Conservation (phyloP, 1,139 yeast species). For the Suhomyces guaymorum region DNA sequence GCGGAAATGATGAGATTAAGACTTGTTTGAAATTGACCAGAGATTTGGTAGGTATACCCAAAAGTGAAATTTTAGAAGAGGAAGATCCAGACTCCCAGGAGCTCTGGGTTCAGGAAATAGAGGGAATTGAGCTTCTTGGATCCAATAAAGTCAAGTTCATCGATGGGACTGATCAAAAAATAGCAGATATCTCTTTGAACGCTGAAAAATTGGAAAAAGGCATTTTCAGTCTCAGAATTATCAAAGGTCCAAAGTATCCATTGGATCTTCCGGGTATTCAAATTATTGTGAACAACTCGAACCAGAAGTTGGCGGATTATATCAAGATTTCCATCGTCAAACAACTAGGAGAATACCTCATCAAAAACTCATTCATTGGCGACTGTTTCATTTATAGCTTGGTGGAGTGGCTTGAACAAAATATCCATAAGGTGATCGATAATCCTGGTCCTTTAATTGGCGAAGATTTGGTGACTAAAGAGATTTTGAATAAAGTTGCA, state of each 20-base stretch:
- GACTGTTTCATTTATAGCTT: slow-evolving; percentile 66
- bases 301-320: slow-evolving; percentile 66
- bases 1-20: slow-evolving; percentile 46
- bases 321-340: slow-evolving; percentile 65
- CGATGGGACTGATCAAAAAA: slow-evolving; percentile 24
- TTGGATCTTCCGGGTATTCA: slow-evolving; percentile 62
- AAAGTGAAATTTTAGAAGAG: slow-evolving; percentile 13
- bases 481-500: background rate
- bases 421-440: slow-evolving; percentile 56
- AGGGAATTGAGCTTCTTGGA: slow-evolving; percentile 60
- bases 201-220: slow-evolving; percentile 32
- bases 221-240: slow-evolving; percentile 50
- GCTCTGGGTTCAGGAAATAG: slow-evolving; percentile 78
- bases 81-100: slow-evolving; percentile 27
- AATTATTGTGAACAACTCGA: slow-evolving; percentile 47
- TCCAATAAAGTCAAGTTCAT: slow-evolving; percentile 24
- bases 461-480: slow-evolving; percentile 1
- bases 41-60: slow-evolving; percentile 18
- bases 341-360: slow-evolving; percentile 45
- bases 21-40: slow-evolving; percentile 57
- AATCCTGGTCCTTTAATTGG: slow-evolving; percentile 70
- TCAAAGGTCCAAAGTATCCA: slow-evolving; percentile 58
- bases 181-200: slow-evolving; percentile 34
- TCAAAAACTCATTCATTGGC: slow-evolving; percentile 52
- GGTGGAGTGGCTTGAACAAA: slow-evolving; percentile 73